Base-by-base conservation (phyloP, 768 basidiomycete genomes). In the Tulasnella sp. region DNA sequence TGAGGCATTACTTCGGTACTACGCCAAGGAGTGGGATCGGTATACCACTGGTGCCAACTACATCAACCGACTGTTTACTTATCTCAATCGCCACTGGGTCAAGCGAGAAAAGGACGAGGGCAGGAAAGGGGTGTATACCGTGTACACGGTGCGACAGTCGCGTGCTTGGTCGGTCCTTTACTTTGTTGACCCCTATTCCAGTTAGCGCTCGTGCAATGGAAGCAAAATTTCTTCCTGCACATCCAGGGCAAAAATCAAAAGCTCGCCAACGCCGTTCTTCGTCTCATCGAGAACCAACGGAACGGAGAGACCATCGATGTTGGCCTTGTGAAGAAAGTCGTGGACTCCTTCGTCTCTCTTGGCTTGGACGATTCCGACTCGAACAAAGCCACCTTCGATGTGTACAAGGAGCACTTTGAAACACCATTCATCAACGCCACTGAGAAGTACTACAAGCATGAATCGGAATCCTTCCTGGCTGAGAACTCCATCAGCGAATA, bases 61-160 rank as follows among this genome's bases (percentile, higher is more conserved):
- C 82, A 94, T 98, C 84, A 97, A 99, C 82, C 92, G 97, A 75
- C 85, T 99, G 42, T 99, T 99, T 86, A 96, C 94, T 2, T 99
- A 99, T 85, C 88, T 99, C 76, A 99, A 99, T 84, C 93, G 97
- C 72, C 96, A 99, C 84, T 99, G 97, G 97, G 97, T 99, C 64
- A 97, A 96, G 85, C 88, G 97, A 72, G 97, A 99, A 82, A 90
- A 96, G 81, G 97, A 99, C 80, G 97, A 99, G 83, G 97, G 97
- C 19, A 87, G 96, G 80, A 96, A 94, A 83, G 92, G 91, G 58
- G 93, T 99, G 29, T 99, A 98, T 84, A 91, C 90, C 0, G 94
- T 99, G 25, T 99, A 99, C 82, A 99, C 97, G 36, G 96, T 97
- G 79, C 81, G 91, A 84, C 5, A 42, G 15, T 71, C 54, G 69